A percentile compares a stretch with the other conserved stretches of the same genome.
Evolutionary conservation across 2,329 filamentous ascomycete genomes (phyloP).

Genomic region (Rutstroemia sp.): DNA sequence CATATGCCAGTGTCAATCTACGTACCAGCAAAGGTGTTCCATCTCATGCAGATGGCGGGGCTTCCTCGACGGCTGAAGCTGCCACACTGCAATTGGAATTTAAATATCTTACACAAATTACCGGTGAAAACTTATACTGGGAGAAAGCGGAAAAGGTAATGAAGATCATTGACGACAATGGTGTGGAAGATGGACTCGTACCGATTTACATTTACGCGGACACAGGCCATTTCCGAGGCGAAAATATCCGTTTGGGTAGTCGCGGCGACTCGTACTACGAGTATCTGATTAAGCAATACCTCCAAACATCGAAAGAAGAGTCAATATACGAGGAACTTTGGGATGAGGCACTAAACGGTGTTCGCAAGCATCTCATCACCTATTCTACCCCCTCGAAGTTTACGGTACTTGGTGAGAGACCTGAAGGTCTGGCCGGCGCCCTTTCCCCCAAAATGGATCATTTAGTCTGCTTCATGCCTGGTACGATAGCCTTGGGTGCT

Average conservation of each 20-base stretch:
- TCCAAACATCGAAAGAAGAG: slow-evolving; percentile 86
- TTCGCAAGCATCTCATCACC: slow-evolving; percentile 86
- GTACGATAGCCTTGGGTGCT: slow-evolving; percentile 82
- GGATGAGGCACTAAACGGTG: slow-evolving; percentile 74
- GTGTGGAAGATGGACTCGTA: slow-evolving; percentile 70
- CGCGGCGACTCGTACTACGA: slow-evolving; percentile 98
- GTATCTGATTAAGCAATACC: slow-evolving; percentile 96
- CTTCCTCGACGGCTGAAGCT: slow-evolving; percentile 89
- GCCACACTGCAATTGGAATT: slow-evolving; percentile 91
- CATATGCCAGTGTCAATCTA: slow-evolving; percentile 85
- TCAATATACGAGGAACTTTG: slow-evolving; percentile 86
- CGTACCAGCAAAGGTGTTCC: slow-evolving; percentile 67
- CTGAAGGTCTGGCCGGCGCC: slow-evolving; percentile 56
- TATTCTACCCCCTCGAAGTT: slow-evolving; percentile 76
- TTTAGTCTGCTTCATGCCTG: slow-evolving; percentile 93
- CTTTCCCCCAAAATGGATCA: slow-evolving; percentile 95
- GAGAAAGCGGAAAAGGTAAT: slow-evolving; percentile 87
- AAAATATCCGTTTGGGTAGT: slow-evolving; percentile 86
- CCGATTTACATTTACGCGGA: slow-evolving; percentile 86
- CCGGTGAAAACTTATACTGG: slow-evolving; percentile 90
- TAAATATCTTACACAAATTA: slow-evolving; percentile 93
- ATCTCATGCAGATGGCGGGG: slow-evolving; percentile 78
- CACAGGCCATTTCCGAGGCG: slow-evolving; percentile 69
- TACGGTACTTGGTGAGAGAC: slow-evolving; percentile 86
- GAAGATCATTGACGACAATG: slow-evolving; percentile 79